phyloP scores from a whole-genome alignment of 176 grass and related monocot species.

The Lolium multiflorum region DNA sequence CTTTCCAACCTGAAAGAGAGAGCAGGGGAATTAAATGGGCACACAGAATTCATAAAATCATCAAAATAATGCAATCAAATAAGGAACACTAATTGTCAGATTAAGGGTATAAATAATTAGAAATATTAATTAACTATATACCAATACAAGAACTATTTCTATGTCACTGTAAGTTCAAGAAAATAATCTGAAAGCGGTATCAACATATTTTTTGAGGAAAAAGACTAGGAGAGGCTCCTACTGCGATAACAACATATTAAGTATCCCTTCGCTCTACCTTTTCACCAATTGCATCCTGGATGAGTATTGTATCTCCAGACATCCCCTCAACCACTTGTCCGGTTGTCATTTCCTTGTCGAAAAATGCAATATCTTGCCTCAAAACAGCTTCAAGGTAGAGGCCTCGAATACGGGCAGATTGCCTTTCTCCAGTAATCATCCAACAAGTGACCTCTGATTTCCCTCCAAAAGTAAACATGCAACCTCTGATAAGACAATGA shows the following conservation, averaged over 20 bases:
- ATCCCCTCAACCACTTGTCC: conserved; percentile 27
- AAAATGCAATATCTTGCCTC: conserved; percentile 54
- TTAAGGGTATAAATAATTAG: background rate
- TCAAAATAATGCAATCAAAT: background rate
- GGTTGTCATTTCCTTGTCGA: conserved; percentile 30
- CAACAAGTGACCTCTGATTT: conserved; percentile 48
- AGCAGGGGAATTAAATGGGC: background rate
- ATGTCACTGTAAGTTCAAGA: background rate
- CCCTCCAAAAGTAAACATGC: background rate
- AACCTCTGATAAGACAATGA: conserved; percentile 44
- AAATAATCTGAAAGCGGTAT: background rate
- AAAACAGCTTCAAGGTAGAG: conserved; percentile 53
- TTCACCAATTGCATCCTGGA: conserved; percentile 29
- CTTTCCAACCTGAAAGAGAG: conserved; percentile 32
- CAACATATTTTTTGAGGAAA: background rate
- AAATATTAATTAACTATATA: background rate
- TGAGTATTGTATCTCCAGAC: conserved; percentile 25
- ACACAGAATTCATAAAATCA: background rate
- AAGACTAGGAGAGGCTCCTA: no score
- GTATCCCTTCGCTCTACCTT: background rate
- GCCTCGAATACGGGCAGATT: conserved; percentile 42
- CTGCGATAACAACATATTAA: no score
- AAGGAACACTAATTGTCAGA: background rate
- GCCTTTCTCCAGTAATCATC: conserved; percentile 60
- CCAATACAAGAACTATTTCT: background rate